phyloP scores from a whole-genome alignment of 192 early-diverging fungal genomes.

The Obelidium mucronatum region DNA sequence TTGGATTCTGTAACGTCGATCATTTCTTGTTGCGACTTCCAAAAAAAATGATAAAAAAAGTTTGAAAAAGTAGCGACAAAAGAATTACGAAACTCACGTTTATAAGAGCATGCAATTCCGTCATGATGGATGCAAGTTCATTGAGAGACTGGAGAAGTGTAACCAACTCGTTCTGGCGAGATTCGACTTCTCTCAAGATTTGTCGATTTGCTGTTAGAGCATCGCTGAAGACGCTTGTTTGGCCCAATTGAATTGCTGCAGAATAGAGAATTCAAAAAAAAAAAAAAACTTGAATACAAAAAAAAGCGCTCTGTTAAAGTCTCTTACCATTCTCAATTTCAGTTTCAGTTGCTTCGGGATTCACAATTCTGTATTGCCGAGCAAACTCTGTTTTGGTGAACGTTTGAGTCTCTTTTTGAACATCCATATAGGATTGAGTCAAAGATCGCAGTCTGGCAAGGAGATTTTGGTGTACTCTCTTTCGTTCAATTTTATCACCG shows the following conservation, averaged over 20 bases:
- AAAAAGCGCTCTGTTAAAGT: too few species aligned
- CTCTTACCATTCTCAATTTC: constrained; percentile 25
- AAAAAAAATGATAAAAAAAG: too few species aligned
- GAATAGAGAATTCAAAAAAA: too few species aligned
- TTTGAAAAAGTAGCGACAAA: too few species aligned
- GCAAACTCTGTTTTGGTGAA: constrained; percentile 3
- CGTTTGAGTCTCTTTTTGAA: constrained; percentile 11
- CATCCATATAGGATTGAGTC: neutral
- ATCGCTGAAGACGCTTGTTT: neutral
- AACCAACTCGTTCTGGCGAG: neutral
- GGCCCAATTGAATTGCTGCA: constrained; percentile 12
- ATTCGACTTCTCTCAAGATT: constrained; percentile 7
- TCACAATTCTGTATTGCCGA: constrained; percentile 36
- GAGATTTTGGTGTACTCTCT: neutral
- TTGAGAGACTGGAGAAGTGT: neutral
- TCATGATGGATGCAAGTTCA: neutral
- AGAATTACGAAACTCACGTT: too few species aligned
- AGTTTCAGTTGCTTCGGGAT: constrained; percentile 12
- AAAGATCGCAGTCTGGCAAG: neutral
- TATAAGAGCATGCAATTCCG: neutral
- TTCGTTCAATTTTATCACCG: neutral
- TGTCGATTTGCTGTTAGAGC: neutral
- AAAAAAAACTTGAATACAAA: too few species aligned
- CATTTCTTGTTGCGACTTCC: constrained; percentile 8
- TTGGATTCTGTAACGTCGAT: neutral